These are phyloP conservation scores for Sonneratia caseolaris DNA, from an alignment of 345 rosid genomes.

Conservation along the genomic window DNA sequence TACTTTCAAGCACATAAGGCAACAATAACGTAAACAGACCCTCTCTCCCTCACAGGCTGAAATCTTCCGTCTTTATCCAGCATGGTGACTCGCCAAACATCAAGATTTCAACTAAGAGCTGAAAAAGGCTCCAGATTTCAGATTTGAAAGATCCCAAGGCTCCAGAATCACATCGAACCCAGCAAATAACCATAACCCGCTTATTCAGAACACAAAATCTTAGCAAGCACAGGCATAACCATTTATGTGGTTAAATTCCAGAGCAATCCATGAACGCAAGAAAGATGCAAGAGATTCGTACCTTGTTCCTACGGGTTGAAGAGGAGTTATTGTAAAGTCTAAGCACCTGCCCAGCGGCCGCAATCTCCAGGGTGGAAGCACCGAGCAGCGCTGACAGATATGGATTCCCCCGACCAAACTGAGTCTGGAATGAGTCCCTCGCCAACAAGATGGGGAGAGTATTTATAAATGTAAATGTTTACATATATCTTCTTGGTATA, in stretches of 20 bases:
- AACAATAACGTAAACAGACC: not conserved
- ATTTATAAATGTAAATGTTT: not conserved
- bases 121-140: not conserved
- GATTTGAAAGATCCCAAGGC: not conserved
- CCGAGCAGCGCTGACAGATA: not conserved
- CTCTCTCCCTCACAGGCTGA: not conserved
- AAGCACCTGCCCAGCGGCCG: not conserved
- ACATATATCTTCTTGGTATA: too few relatives aligned
- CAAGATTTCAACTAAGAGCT: not conserved
- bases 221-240: not conserved
- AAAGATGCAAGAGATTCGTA: not conserved
- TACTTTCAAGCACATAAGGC: not conserved
- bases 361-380: not conserved
- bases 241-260: not conserved
- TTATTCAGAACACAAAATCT: not conserved
- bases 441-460: not conserved
- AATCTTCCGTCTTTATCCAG: not conserved
- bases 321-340: not conserved
- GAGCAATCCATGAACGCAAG: not conserved
- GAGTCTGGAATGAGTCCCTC: not conserved
- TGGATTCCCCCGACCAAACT: not conserved
- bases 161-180: not conserved
- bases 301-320: not conserved
- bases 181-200: not conserved
- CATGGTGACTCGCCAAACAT: not conserved